Conservation (phyloP, 495 filamentous ascomycete genomes). For the Trypethelium eluteriae region DNA sequence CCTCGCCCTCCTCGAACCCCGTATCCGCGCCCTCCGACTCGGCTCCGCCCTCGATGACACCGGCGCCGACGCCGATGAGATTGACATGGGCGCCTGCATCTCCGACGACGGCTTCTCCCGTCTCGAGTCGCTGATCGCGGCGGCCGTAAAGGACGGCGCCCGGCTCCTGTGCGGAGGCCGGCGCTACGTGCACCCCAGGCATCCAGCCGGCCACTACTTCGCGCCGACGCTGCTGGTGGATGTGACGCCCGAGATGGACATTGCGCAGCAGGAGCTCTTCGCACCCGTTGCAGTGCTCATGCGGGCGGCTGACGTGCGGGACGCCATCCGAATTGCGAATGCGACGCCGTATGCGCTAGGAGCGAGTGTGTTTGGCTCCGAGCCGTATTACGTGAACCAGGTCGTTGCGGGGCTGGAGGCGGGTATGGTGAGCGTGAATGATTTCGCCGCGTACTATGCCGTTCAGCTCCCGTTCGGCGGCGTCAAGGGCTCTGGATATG, state of each 20-base stretch:
- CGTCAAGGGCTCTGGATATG: constrained; percentile 78
- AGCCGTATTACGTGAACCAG: constrained; percentile 42
- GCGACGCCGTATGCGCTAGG: constrained; percentile 34
- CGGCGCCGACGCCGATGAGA: constrained; percentile 42
- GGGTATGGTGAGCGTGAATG: constrained; percentile 90
- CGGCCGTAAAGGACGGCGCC: constrained; percentile 72
- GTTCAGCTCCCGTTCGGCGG: constrained; percentile 92
- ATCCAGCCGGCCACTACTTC: constrained; percentile 84
- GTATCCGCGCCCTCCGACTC: constrained; percentile 63
- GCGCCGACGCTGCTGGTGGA: constrained; percentile 79
- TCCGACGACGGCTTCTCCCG: constrained; percentile 62
- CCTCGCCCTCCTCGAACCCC: constrained; percentile 58
- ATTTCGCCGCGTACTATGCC: constrained; percentile 87
- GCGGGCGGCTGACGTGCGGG: constrained; percentile 51
- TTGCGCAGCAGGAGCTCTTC: constrained; percentile 87
- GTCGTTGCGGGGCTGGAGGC: constrained; percentile 63
- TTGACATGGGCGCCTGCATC: constrained; percentile 86
- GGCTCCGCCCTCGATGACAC: constrained; percentile 54
- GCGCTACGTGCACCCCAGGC: constrained; percentile 56
- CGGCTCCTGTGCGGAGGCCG: constrained; percentile 75
- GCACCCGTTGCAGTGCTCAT: constrained; percentile 82
- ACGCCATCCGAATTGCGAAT: constrained; percentile 33
- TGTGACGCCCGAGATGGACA: constrained; percentile 55
- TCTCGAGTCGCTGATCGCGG: constrained; percentile 52
- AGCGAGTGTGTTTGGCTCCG: constrained; percentile 60